Percentiles rank a stretch among this genome's conserved stretches.
Evolutionary conservation across 2,329 filamentous ascomycete species (phyloP).

Genomic region (Rutstroemia sp.): DNA sequence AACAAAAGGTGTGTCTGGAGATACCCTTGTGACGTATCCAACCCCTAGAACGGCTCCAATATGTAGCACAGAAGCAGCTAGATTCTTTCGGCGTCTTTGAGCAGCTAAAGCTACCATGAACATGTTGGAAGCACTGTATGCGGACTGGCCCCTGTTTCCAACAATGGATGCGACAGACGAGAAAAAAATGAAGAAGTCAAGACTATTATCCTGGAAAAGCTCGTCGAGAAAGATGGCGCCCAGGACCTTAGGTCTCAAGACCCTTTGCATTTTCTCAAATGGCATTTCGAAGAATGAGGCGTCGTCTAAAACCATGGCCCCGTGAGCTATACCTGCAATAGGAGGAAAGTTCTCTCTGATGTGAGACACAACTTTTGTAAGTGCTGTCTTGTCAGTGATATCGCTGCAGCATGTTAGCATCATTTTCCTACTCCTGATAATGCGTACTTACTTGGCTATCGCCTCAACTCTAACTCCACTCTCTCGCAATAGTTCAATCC

Average conservation of each 20-base stretch:
- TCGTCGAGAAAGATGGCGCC: constrained; percentile 9
- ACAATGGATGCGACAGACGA: constrained; percentile 38
- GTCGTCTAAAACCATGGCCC: constrained; percentile 35
- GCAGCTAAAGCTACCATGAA: constrained; percentile 35
- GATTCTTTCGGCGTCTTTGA: constrained; percentile 33
- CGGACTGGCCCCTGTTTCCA: constrained; percentile 5
- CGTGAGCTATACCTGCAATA: constrained; percentile 37
- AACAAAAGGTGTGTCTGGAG: constrained; percentile 1
- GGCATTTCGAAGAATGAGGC: constrained; percentile 36
- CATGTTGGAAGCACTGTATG: constrained; percentile 9
- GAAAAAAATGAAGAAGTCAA: constrained; percentile 35
- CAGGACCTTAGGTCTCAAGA: constrained; percentile 9
- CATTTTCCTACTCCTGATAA: too few species aligned
- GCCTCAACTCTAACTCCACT: background rate
- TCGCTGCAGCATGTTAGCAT: too few species aligned
- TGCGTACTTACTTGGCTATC: background rate
- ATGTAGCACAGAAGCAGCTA: constrained; percentile 42
- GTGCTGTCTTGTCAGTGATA: background rate
- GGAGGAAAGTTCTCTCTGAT: constrained; percentile 9
- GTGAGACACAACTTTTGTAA: background rate
- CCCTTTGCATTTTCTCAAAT: constrained; percentile 1
- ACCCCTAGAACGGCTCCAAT: constrained; percentile 41
- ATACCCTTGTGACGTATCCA: constrained; percentile 30
- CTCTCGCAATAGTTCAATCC: constrained; percentile 18
- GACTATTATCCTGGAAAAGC: background rate